A percentile compares a stretch with the other conserved stretches of the same genome.
phyloP scores from a whole-genome alignment of 805 yeast species.

The Monosporozyma servazzii region DNA sequence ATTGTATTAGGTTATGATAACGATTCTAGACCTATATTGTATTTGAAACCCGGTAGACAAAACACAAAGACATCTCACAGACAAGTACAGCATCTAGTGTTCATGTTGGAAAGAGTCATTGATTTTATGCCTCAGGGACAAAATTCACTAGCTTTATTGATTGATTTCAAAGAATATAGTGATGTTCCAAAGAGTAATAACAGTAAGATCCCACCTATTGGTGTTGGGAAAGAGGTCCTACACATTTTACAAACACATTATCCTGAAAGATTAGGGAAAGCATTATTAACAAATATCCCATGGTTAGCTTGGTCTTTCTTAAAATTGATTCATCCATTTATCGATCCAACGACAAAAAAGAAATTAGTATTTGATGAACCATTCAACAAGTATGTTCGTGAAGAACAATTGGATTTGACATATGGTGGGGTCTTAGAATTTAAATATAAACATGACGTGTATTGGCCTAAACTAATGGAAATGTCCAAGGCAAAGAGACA shows the following conservation, averaged over 20 bases:
- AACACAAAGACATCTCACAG: constrained; percentile 83
- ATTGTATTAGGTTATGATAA: constrained; percentile 86
- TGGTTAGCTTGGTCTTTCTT: constrained; percentile 89
- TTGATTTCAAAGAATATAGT: constrained; percentile 77
- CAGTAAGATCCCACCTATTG: constrained; percentile 78
- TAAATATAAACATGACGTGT: constrained; percentile 66
- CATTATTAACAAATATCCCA: constrained; percentile 85
- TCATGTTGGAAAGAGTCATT: constrained; percentile 83
- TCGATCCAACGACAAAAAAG: constrained; percentile 90
- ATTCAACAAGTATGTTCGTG: constrained; percentile 72
- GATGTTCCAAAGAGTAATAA: constrained; percentile 45
- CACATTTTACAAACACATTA: constrained; percentile 93
- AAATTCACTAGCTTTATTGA: constrained; percentile 81
- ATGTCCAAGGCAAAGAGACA: constrained; percentile 50
- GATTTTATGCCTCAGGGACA: constrained; percentile 96
- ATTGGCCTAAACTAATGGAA: constrained; percentile 65
- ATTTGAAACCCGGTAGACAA: constrained; percentile 89
- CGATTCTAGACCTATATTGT: constrained; percentile 84
- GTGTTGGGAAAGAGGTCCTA: constrained; percentile 83
- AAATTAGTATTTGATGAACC: constrained; percentile 89
- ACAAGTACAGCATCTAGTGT: constrained; percentile 94
- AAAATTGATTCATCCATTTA: constrained; percentile 87
- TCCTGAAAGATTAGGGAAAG: constrained; percentile 93
- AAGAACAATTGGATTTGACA: constrained; percentile 67
- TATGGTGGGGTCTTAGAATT: constrained; percentile 85